Conservation (phyloP, 169 alveolate species). For the Eimeria praecox region DNA sequence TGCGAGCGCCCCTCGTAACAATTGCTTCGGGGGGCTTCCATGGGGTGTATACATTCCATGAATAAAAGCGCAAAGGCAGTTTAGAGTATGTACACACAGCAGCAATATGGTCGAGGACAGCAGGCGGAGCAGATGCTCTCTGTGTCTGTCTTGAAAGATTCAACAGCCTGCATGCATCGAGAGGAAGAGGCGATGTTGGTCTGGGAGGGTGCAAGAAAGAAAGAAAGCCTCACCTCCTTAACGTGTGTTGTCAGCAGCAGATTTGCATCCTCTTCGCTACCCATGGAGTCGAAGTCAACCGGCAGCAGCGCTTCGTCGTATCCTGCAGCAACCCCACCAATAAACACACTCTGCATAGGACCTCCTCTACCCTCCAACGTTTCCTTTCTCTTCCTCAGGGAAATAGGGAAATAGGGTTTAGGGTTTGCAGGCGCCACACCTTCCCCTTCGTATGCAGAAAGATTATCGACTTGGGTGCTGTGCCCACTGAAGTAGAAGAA, state of each 20-base stretch:
- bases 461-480: slow-evolving; percentile 93
- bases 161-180: too few species aligned
- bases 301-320: slow-evolving; percentile 95
- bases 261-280: slow-evolving; percentile 87
- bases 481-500: slow-evolving; percentile 95
- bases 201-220: not conserved
- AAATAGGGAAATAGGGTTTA: not conserved
- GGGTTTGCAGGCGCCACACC: slow-evolving; percentile 75
- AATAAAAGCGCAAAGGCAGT: too few species aligned
- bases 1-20: too few species aligned
- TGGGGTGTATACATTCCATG: too few species aligned
- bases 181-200: not conserved
- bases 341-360: not conserved
- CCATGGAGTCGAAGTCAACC: slow-evolving; percentile 86
- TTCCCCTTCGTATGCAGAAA: slow-evolving; percentile 96
- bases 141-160: too few species aligned
- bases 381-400: not conserved
- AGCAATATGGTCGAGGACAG: too few species aligned
- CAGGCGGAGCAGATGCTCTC: too few species aligned
- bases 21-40: too few species aligned
- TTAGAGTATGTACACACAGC: too few species aligned
- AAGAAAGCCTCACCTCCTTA: slow-evolving; percentile 82
- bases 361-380: not conserved
- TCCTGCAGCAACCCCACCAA: slow-evolving; percentile 79
- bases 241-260: slow-evolving; percentile 90